Evolutionary conservation across 2,329 filamentous ascomycete species (phyloP), one percentile per base, ranked within the genome.

Genomic region (Fusarium incarnatum): DNA sequence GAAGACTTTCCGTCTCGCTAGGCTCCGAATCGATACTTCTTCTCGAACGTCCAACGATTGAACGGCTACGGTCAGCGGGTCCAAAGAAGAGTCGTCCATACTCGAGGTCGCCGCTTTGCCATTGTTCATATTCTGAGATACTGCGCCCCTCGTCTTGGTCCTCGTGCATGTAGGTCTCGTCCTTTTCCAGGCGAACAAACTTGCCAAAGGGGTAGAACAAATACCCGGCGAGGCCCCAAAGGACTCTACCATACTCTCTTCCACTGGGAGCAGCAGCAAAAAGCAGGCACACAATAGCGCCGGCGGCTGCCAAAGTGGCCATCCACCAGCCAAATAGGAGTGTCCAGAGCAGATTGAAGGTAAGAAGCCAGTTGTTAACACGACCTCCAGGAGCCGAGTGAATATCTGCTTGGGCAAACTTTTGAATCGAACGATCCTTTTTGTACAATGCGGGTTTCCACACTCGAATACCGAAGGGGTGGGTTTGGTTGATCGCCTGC

Each of bases 401-500:
- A 63, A 99, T 98, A 79, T 99, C 96, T 16, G 92, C 94, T 81
- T 98, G 95, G 8, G 96, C 96, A 48, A 91, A 97, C 81, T 97
- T 96, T 79, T 98, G 94, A 40, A 99, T 97, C 2, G 96, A 99
- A 60, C 96, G 91, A 75, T 92, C 91, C 81, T 99, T 99, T 82
- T 99, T 99, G 87, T 99, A 99, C 68, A 99, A 81, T 2, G 96
- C 97, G 45, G 96, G 96, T 81, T 99, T 99, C 96, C 96, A 99
- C 69, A 99, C 93, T 79, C 97, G 91, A 78, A 99, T 98, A 85
- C 96, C 96, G 76, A 99, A 99, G 1, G 96, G 96, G 84, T 99
- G 96, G 1, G 96, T 99, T 79, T 97, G 92, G 82, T 99, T 99
- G 85, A 99, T 99, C 71, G 96, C 96, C 79, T 97, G 91, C 81